These are phyloP conservation scores for Epichloe brachyelytri DNA, from an alignment of 2,329 filamentous ascomycete genomes.

Conservation along the genomic window DNA sequence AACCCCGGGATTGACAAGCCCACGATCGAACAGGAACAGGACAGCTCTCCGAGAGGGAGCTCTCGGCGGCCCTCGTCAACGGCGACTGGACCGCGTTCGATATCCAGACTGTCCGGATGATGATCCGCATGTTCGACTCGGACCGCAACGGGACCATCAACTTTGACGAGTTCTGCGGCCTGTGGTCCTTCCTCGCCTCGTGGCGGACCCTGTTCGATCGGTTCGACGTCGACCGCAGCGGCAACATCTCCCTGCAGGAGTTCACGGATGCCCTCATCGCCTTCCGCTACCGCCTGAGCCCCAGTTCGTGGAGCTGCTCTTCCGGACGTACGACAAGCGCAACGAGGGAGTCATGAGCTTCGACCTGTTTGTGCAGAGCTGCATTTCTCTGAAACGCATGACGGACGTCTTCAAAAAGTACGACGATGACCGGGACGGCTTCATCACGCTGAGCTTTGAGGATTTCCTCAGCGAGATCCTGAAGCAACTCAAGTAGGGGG, in stretches of 20 bases:
- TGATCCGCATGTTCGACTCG: constrained; percentile 99
- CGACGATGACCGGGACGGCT: constrained; percentile 91
- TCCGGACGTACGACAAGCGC: constrained; percentile 77
- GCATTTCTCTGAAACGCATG: constrained; percentile 94
- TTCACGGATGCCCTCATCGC: constrained; percentile 83
- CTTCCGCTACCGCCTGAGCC: constrained; percentile 84
- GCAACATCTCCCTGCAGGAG: constrained; percentile 75
- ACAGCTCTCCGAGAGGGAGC: constrained; percentile 72
- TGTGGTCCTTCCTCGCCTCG: constrained; percentile 91
- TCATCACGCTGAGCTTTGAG: constrained; percentile 72
- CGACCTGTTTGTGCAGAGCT: constrained; percentile 94
- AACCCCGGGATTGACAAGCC: neutral
- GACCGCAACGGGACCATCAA: constrained; percentile 81
- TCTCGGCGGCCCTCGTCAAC: constrained; percentile 85
- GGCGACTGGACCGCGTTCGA: constrained; percentile 94
- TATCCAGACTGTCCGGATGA: constrained; percentile 88
- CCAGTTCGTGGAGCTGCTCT: constrained; percentile 72
- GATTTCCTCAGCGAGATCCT: constrained; percentile 62
- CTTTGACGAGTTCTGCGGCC: constrained; percentile 89
- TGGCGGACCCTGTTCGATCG: constrained; percentile 93
- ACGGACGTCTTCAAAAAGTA: constrained; percentile 99
- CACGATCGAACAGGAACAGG: constrained; percentile 45
- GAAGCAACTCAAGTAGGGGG: constrained; percentile 41
- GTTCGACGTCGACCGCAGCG: constrained; percentile 78
- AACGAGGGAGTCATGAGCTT: constrained; percentile 67